These are phyloP conservation scores for Cadophora luteo-olivacea DNA, from an alignment of 2,329 filamentous ascomycete genomes.

Conservation along the genomic window DNA sequence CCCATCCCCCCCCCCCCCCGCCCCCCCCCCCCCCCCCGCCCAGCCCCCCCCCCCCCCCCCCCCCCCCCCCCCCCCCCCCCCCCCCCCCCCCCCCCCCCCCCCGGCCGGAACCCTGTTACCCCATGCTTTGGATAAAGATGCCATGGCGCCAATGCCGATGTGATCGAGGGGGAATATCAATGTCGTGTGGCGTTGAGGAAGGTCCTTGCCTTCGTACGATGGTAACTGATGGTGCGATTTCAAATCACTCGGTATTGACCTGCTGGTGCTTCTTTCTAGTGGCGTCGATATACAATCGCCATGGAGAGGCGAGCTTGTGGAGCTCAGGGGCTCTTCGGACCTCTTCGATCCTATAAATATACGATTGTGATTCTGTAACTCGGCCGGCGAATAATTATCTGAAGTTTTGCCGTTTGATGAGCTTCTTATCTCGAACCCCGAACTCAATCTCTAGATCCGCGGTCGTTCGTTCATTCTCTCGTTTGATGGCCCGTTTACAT, in stretches of 20 bases:
- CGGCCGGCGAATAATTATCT: background rate
- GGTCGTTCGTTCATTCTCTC: background rate
- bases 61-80: no score
- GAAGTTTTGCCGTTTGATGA: conserved; percentile 4
- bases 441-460: background rate
- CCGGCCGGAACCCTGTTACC: conserved; percentile 26
- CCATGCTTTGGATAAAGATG: conserved; percentile 28
- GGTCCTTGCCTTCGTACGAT: background rate
- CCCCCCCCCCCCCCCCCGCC: no score
- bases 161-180: conserved; percentile 5
- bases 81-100: no score
- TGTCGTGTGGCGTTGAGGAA: conserved; percentile 20
- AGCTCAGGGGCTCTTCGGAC: background rate
- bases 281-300: background rate
- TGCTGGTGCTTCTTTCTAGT: background rate
- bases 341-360: background rate
- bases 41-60: no score
- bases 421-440: background rate
- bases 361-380: background rate
- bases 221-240: background rate
- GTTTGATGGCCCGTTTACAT: conserved; percentile 9
- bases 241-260: background rate
- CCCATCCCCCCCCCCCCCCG: no score
- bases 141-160: conserved; percentile 11
- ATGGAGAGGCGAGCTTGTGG: background rate